Percentiles rank a stretch among this genome's conserved stretches.
phyloP scores from a whole-genome alignment of 2,329 filamentous ascomycete species.

The Proliferodiscus dingleyae region DNA sequence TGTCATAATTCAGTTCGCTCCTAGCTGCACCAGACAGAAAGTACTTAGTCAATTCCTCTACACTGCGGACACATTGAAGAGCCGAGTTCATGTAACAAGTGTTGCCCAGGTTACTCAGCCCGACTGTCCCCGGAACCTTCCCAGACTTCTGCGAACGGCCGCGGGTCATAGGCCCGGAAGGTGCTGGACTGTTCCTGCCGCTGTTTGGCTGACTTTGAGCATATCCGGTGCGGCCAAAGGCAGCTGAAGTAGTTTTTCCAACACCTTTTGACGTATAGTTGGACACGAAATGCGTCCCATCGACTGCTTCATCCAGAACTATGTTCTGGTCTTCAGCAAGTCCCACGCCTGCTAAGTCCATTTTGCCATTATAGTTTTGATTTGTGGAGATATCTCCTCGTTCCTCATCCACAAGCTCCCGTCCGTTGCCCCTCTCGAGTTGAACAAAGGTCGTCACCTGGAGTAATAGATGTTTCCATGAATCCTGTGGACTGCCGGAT shows the following conservation, averaged over 20 bases:
- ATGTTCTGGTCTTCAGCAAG: conserved; percentile 70
- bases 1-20: conserved; percentile 76
- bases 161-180: conserved; percentile 58
- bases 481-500: conserved; percentile 26
- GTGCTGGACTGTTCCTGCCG: conserved; percentile 64
- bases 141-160: conserved; percentile 67
- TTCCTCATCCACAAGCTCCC: conserved; percentile 53
- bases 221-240: conserved; percentile 17
- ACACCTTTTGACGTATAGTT: conserved; percentile 35
- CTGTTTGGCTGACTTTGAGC: conserved; percentile 45
- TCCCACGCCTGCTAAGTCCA: conserved; percentile 60
- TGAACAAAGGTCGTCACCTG: conserved; percentile 55
- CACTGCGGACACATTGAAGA: conserved; percentile 86
- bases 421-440: conserved; percentile 57
- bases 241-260: conserved; percentile 18
- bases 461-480: conserved; percentile 41
- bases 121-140: conserved; percentile 69
- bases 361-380: conserved; percentile 70
- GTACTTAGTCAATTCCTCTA: conserved; percentile 89
- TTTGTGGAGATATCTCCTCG: conserved; percentile 66
- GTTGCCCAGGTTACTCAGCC: conserved; percentile 86
- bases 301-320: conserved; percentile 75
- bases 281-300: conserved; percentile 53
- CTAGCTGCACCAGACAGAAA: conserved; percentile 74
- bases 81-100: conserved; percentile 99